A percentile compares a stretch with the other conserved stretches of the same genome.
Conservation (phyloP, 1,139 yeast species). For the Taphrina wiesneri region DNA sequence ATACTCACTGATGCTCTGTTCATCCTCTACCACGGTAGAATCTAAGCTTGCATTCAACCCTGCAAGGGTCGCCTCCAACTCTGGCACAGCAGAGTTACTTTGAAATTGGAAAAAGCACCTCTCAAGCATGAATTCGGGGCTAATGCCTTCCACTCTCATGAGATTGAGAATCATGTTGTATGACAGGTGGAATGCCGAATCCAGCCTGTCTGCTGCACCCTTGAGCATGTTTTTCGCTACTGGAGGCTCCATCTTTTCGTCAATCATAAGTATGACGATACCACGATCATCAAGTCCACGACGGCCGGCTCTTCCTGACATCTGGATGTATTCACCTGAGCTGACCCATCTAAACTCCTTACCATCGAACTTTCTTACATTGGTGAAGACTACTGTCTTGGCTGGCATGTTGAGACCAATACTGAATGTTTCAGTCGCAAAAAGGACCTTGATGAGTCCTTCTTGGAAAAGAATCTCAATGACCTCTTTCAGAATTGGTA, state of each 20-base stretch:
- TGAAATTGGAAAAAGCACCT: constrained; percentile 94
- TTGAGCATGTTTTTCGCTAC: constrained; percentile 99
- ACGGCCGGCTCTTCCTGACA: constrained; percentile 99
- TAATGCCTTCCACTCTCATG: constrained; percentile 95
- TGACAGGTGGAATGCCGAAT: constrained; percentile 94
- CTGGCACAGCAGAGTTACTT: constrained; percentile 85
- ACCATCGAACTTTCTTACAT: constrained; percentile 98
- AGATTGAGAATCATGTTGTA: constrained; percentile 95
- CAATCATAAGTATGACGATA: constrained; percentile 98
- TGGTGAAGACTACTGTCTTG: constrained; percentile 94
- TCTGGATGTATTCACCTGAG: constrained; percentile 98
- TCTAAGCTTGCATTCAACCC: constrained; percentile 56
- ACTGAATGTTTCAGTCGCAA: constrained; percentile 97
- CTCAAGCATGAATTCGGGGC: constrained; percentile 96
- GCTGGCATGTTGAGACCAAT: constrained; percentile 99
- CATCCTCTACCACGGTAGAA: constrained; percentile 66
- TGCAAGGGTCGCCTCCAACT: constrained; percentile 64
- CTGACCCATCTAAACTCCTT: constrained; percentile 96
- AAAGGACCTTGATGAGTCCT: constrained; percentile 87
- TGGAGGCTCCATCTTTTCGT: constrained; percentile 98
- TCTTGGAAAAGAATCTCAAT: constrained; percentile 96
- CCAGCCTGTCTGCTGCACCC: constrained; percentile 95
- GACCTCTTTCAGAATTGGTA: constrained; percentile 94
- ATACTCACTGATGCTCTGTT: constrained; percentile 70
- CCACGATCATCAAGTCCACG: constrained; percentile 99